phyloP scores from a whole-genome alignment of 2,329 filamentous ascomycete genomes.

The Cadophora sp. region DNA sequence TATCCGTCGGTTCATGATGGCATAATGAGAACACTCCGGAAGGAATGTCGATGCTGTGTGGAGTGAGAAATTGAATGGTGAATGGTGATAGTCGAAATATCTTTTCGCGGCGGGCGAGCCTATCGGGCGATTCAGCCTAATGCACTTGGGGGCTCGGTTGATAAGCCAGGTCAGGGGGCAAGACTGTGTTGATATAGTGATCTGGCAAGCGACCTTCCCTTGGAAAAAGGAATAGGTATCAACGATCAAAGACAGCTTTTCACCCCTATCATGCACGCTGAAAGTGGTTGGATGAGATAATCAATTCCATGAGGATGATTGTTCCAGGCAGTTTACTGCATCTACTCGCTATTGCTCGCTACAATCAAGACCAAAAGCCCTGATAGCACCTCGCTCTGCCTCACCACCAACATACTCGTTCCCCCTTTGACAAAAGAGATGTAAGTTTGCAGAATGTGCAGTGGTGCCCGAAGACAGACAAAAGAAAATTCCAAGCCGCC shows the following conservation, averaged over 20 bases:
- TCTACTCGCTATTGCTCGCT: constrained; percentile 5
- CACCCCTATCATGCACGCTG: neutral
- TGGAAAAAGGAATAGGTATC: neutral
- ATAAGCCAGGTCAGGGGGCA: neutral
- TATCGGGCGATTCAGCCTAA: constrained; percentile 4
- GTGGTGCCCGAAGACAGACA: constrained; percentile 32
- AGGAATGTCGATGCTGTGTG: neutral
- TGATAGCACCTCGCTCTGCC: neutral
- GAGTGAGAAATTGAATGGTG: neutral
- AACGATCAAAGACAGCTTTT: neutral
- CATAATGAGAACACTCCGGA: constrained; percentile 25
- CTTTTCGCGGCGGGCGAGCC: constrained; percentile 16
- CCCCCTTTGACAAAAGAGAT: constrained; percentile 33
- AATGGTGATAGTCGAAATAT: neutral
- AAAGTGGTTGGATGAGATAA: constrained; percentile 4
- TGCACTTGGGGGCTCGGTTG: neutral
- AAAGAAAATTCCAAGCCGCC: constrained; percentile 22
- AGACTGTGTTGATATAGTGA: neutral
- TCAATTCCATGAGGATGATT: constrained; percentile 12
- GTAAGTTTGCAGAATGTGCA: constrained; percentile 39
- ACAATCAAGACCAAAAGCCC: neutral
- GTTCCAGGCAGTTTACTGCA: constrained; percentile 1
- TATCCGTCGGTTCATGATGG: constrained; percentile 38
- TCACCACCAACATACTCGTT: neutral
- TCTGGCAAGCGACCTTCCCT: neutral